Conservation (phyloP, 306 rosid species). For the Lathyrus sativus region DNA sequence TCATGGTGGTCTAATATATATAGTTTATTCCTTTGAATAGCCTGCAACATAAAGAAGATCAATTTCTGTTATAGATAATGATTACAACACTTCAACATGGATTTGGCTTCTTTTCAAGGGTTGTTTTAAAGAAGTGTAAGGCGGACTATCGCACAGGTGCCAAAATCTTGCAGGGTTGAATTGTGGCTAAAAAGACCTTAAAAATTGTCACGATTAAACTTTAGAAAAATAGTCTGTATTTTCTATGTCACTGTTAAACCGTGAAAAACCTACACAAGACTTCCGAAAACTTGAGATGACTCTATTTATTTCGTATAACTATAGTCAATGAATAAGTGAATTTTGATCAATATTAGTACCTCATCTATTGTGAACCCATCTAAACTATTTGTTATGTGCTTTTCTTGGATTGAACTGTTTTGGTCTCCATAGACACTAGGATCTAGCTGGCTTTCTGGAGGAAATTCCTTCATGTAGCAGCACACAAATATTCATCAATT, state of each 20-base stretch:
- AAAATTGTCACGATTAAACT: too few relatives aligned
- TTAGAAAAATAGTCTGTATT: too few relatives aligned
- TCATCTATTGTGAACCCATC: constrained; percentile 62
- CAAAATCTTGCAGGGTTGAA: too few relatives aligned
- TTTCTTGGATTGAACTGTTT: constrained; percentile 63
- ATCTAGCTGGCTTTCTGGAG: constrained; percentile 80
- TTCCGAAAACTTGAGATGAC: too few relatives aligned
- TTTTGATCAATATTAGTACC: constrained; percentile 48
- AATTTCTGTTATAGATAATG: not conserved
- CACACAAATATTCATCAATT: constrained; percentile 22
- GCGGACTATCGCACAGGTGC: too few relatives aligned
- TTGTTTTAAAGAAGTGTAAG: too few relatives aligned
- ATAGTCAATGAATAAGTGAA: constrained; percentile 9
- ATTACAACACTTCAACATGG: constrained; percentile 8
- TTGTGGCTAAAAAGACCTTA: too few relatives aligned
- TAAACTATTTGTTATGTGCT: constrained; percentile 57
- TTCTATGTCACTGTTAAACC: too few relatives aligned
- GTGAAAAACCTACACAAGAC: too few relatives aligned
- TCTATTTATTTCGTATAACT: not conserved
- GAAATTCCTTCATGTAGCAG: constrained; percentile 64
- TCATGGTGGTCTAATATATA: constrained; percentile 90
- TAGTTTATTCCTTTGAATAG: constrained; percentile 59
- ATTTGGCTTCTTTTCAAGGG: too few relatives aligned
- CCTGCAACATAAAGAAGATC: constrained; percentile 48
- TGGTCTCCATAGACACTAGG: constrained; percentile 67